Conservation (phyloP, 257 asterid genomes). For the Scutellaria barbata region DNA sequence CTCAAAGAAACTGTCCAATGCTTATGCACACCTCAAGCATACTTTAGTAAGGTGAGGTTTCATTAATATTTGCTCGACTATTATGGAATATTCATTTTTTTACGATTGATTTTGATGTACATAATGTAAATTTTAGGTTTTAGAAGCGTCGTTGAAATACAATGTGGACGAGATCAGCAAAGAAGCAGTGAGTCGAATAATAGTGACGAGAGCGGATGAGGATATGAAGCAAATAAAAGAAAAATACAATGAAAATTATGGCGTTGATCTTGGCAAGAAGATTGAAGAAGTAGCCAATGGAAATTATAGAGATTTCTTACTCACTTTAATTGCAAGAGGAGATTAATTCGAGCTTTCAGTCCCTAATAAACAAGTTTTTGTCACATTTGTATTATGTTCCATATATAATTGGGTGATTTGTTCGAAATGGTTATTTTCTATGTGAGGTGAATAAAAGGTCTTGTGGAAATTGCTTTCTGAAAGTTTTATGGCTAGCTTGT, state of each 20-base stretch:
- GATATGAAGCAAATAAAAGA: conserved; percentile 76
- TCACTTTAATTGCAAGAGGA: conserved; percentile 62
- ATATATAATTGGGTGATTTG: no score
- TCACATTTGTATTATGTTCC: no score
- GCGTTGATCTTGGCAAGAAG: conserved; percentile 51
- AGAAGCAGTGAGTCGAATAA: conserved; percentile 69
- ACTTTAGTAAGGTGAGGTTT: conserved; percentile 64
- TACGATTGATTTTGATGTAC: neutral
- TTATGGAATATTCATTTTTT: neutral
- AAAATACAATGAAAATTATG: conserved; percentile 47
- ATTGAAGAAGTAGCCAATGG: conserved; percentile 77
- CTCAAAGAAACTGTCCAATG: conserved; percentile 64
- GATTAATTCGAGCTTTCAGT: conserved; percentile 27
- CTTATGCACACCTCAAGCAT: conserved; percentile 59
- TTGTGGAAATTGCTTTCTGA: neutral
- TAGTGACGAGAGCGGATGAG: conserved; percentile 70
- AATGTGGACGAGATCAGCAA: conserved; percentile 58
- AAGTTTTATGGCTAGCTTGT: neutral
- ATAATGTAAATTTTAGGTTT: conserved; percentile 35
- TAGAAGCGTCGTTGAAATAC: conserved; percentile 53
- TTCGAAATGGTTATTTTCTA: neutral
- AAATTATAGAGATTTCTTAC: conserved; percentile 78
- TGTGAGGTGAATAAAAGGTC: conserved; percentile 13
- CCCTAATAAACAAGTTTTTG: no score
- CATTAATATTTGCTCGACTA: neutral